A percentile compares a stretch with the other conserved stretches of the same genome.
phyloP scores from a whole-genome alignment of 2,329 filamentous ascomycete genomes.

The Alternaria consortialis region DNA sequence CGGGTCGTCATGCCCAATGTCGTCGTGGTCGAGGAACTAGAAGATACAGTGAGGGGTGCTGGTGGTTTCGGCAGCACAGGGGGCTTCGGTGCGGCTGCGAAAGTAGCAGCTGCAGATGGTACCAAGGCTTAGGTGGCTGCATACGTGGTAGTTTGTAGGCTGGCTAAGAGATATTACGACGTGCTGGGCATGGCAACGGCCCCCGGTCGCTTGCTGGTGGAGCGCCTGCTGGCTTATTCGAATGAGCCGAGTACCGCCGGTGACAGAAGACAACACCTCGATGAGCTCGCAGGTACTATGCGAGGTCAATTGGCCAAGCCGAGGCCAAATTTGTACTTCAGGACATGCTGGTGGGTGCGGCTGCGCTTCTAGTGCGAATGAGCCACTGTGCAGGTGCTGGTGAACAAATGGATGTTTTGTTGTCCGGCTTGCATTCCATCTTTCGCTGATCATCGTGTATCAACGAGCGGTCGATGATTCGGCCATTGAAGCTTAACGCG shows the following conservation, averaged over 20 bases:
- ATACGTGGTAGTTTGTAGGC: not conserved
- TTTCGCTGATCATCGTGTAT: not conserved
- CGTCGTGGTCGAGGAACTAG: slow-evolving; percentile 84
- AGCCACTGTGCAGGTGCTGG: not conserved
- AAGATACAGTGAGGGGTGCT: slow-evolving; percentile 87
- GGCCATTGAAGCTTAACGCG: not conserved
- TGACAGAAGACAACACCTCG: not conserved
- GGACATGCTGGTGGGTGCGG: not conserved
- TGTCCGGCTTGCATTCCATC: not conserved
- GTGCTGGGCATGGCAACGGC: not conserved
- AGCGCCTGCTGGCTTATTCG: not conserved
- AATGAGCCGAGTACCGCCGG: not conserved
- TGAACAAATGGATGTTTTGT: not conserved
- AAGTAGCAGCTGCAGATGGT: not conserved
- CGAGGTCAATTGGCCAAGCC: not conserved
- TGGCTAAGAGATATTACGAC: not conserved
- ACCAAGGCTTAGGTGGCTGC: not conserved
- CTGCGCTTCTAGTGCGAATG: not conserved
- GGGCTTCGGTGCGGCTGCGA: slow-evolving; percentile 39
- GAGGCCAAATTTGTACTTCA: not conserved
- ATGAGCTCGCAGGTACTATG: not conserved
- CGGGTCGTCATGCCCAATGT: slow-evolving; percentile 94
- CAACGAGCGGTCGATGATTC: not conserved
- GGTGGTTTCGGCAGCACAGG: slow-evolving; percentile 65
- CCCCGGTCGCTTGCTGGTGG: too few relatives aligned